Percentiles rank a stretch among this genome's conserved stretches.
Evolutionary conservation across 1,139 yeast species (phyloP).

Genomic region (Diutina sp.): DNA sequence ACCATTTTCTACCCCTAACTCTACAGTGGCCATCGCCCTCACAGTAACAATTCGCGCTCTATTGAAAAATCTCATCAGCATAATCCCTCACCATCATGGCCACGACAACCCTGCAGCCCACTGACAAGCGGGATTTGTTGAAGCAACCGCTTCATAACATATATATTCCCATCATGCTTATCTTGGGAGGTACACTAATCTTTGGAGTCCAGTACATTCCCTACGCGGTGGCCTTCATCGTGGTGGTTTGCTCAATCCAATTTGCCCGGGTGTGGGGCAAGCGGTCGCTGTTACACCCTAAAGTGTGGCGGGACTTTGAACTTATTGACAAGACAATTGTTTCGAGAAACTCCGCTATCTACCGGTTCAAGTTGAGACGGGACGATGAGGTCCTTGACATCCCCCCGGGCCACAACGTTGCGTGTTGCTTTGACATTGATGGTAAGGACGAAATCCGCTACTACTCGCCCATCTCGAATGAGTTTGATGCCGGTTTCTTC

Average conservation of each 20-base stretch:
- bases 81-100: not conserved
- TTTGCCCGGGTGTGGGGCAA: conserved; percentile 35
- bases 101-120: not conserved
- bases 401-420: conserved; percentile 67
- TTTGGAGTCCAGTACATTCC: conserved; percentile 40
- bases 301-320: conserved; percentile 54
- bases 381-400: conserved; percentile 49
- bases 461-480: conserved; percentile 65
- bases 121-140: conserved; percentile 35
- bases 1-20: not conserved
- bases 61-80: not conserved
- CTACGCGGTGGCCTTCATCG: conserved; percentile 34
- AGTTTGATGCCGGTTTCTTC: conserved; percentile 57
- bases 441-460: conserved; percentile 55
- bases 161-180: conserved; percentile 50
- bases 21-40: not conserved
- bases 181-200: conserved; percentile 48
- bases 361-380: conserved; percentile 51
- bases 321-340: conserved; percentile 59
- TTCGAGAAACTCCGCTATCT: conserved; percentile 57
- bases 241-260: conserved; percentile 32
- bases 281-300: conserved; percentile 32
- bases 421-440: conserved; percentile 41
- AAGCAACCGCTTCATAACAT: conserved; percentile 63
- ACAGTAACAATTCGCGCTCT: not conserved